Percentiles rank a stretch among this genome's conserved stretches.
These are phyloP conservation scores for Fusarium burgessii DNA, from an alignment of 2,329 filamentous ascomycete species.

Conservation along the genomic window DNA sequence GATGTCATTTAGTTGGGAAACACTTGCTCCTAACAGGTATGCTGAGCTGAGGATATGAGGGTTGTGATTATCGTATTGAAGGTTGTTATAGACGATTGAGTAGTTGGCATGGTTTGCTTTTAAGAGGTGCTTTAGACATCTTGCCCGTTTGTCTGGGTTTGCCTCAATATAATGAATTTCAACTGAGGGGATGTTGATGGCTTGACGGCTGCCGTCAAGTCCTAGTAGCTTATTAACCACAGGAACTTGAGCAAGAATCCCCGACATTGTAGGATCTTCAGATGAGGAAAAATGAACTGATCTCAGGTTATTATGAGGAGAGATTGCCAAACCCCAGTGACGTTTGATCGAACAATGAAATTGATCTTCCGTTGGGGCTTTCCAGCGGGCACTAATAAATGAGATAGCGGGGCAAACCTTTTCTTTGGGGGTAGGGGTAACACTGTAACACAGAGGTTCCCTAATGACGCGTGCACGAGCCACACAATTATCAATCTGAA, in stretches of 20 bases:
- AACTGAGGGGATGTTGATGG: slow-evolving; percentile 73
- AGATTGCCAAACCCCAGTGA: slow-evolving; percentile 37
- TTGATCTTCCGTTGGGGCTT: slow-evolving; percentile 44
- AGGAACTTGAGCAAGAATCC: slow-evolving; percentile 52
- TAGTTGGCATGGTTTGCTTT: slow-evolving; percentile 93
- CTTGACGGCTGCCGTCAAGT: slow-evolving; percentile 44
- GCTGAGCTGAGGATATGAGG: slow-evolving; percentile 86
- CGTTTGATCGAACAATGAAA: slow-evolving; percentile 34
- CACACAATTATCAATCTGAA: slow-evolving; percentile 28
- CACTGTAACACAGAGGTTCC: not conserved
- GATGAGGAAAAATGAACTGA: slow-evolving; percentile 5
- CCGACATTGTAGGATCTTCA: slow-evolving; percentile 46
- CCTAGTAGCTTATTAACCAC: slow-evolving; percentile 47
- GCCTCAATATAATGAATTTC: slow-evolving; percentile 84
- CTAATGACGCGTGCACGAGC: slow-evolving; percentile 39
- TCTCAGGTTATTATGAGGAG: slow-evolving; percentile 22
- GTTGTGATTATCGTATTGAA: slow-evolving; percentile 84
- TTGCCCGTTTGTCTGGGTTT: slow-evolving; percentile 79
- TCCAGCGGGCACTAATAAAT: slow-evolving; percentile 41
- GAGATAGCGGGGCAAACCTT: slow-evolving; percentile 43
- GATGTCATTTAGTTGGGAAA: slow-evolving; percentile 78
- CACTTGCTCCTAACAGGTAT: slow-evolving; percentile 83
- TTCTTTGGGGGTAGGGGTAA: slow-evolving; percentile 38
- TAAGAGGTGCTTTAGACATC: slow-evolving; percentile 89
- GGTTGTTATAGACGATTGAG: slow-evolving; percentile 81